phyloP scores from a whole-genome alignment of 495 filamentous ascomycete species.

The Bombardia bombarda region DNA sequence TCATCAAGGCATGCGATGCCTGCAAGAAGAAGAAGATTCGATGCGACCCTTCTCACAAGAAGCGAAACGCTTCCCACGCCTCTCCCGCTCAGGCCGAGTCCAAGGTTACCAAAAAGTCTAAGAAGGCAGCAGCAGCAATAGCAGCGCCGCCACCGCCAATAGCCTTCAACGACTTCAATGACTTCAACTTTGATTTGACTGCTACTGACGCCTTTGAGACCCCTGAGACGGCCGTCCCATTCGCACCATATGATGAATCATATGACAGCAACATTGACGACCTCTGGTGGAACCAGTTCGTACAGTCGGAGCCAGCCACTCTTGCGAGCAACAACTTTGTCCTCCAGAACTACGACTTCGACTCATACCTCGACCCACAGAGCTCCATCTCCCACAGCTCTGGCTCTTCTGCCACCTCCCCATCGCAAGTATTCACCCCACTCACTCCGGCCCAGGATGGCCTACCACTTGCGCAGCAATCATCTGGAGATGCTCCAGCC shows the following conservation, averaged over 20 bases:
- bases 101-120: constrained; percentile 29
- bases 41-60: constrained; percentile 44
- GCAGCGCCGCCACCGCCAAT: constrained; percentile 17
- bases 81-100: constrained; percentile 23
- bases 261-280: constrained; percentile 9
- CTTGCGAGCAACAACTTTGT: constrained; percentile 12
- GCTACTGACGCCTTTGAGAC: constrained; percentile 8
- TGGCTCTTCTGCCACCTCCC: constrained; percentile 27
- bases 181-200: no score
- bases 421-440: constrained; percentile 29
- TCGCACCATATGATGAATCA: constrained; percentile 8
- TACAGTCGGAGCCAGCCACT: constrained; percentile 25
- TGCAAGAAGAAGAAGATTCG: constrained; percentile 49
- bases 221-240: constrained; percentile 9
- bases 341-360: constrained; percentile 28
- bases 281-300: constrained; percentile 32
- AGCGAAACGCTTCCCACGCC: constrained; percentile 26
- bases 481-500: no score
- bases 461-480: no score
- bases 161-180: constrained; percentile 10
- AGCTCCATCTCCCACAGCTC: constrained; percentile 29
- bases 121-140: constrained; percentile 13
- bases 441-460: constrained; percentile 9
- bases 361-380: constrained; percentile 26
- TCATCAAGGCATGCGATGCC: constrained; percentile 50